Conservation (phyloP, 805 yeast species). For the Teunomyces pallodes region DNA sequence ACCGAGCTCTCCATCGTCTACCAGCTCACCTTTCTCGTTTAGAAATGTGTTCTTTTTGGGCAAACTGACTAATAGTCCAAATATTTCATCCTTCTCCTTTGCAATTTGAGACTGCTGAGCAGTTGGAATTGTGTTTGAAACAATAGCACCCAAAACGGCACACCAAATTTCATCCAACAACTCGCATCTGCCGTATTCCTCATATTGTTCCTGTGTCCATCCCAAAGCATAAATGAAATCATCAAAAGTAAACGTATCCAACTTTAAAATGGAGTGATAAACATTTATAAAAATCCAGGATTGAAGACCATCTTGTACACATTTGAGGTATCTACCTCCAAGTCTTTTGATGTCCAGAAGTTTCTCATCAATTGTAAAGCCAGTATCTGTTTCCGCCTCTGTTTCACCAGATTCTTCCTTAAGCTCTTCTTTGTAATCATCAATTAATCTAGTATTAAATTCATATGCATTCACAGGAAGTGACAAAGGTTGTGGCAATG, state of each 20-base stretch:
- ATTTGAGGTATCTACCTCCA: conserved; percentile 8
- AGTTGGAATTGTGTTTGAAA: conserved; percentile 36
- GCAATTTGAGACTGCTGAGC: conserved; percentile 29
- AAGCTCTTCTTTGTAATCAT: conserved; percentile 8
- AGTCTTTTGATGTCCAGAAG: conserved; percentile 12
- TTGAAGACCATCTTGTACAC: conserved; percentile 53
- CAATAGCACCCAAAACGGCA: conserved; percentile 55
- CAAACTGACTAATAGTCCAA: conserved; percentile 31
- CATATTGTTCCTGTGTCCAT: conserved; percentile 40
- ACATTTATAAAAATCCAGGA: conserved; percentile 75
- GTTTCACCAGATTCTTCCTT: background rate
- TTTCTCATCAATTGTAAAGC: conserved; percentile 4
- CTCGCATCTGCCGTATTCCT: conserved; percentile 44
- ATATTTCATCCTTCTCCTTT: conserved; percentile 28
- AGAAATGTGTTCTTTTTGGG: conserved; percentile 29
- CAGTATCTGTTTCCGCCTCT: background rate
- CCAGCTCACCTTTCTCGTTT: conserved; percentile 23
- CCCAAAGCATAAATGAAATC: conserved; percentile 62
- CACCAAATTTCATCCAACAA: conserved; percentile 69
- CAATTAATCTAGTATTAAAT: conserved; percentile 17
- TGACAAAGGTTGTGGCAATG: conserved; percentile 16
- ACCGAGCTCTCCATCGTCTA: conserved; percentile 20
- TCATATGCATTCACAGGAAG: conserved; percentile 25
- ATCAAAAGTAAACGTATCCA: conserved; percentile 80
- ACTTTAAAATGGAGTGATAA: conserved; percentile 57